phyloP scores from a whole-genome alignment of 768 basidiomycete species.

The Tubosaeta brunneosetosa region DNA sequence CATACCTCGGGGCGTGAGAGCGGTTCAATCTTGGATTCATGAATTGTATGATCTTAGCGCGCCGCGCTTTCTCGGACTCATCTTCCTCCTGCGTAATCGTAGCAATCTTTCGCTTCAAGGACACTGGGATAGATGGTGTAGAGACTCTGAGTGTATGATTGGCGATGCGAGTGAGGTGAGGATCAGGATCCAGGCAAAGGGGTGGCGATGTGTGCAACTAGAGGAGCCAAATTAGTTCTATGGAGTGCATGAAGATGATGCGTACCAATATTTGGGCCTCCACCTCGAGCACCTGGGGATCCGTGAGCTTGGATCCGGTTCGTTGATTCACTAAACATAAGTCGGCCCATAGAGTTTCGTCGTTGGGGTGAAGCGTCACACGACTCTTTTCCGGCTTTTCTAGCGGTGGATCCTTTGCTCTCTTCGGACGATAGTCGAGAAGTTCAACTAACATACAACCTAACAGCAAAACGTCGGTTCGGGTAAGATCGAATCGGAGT shows the following conservation, averaged over 20 bases:
- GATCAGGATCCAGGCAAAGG: slow-evolving; percentile 76
- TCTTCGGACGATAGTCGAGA: slow-evolving; percentile 66
- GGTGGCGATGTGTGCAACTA: slow-evolving; percentile 74
- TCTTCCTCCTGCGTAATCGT: slow-evolving; percentile 71
- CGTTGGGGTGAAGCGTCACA: slow-evolving; percentile 71
- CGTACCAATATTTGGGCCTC: slow-evolving; percentile 72
- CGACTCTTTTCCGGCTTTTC: slow-evolving; percentile 61
- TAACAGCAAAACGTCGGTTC: slow-evolving; percentile 26
- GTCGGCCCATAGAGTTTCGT: slow-evolving; percentile 77
- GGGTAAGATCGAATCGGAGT: not conserved
- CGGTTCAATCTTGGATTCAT: slow-evolving; percentile 60
- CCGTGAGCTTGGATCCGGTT: slow-evolving; percentile 57
- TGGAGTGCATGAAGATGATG: not conserved
- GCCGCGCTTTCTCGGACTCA: slow-evolving; percentile 67
- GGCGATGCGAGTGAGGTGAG: slow-evolving; percentile 68
- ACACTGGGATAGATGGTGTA: slow-evolving; percentile 64
- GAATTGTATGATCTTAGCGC: slow-evolving; percentile 71
- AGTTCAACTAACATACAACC: slow-evolving; percentile 86
- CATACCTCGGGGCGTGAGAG: slow-evolving; percentile 47
- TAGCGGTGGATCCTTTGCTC: slow-evolving; percentile 50
- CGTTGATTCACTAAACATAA: slow-evolving; percentile 66
- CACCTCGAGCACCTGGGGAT: slow-evolving; percentile 65
- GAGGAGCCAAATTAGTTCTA: slow-evolving; percentile 7
- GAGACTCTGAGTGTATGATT: slow-evolving; percentile 73
- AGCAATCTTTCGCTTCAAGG: slow-evolving; percentile 73